Evolutionary conservation across 1,139 yeast species (phyloP), one percentile per base, ranked within the genome.

Genomic region (Scheffersomyces segobiensis): DNA sequence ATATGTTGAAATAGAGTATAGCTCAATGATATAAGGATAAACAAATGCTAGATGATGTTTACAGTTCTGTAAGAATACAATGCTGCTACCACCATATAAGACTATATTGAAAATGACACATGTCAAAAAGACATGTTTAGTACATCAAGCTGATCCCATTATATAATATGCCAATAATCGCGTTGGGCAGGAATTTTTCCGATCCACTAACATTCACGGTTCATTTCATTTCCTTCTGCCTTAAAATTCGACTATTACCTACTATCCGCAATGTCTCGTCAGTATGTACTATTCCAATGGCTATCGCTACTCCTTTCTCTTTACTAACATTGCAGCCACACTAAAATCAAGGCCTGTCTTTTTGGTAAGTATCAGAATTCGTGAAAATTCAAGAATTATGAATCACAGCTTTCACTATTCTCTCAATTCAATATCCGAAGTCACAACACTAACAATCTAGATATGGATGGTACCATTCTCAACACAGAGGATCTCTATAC

Each of bases 401-500:
- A 32, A 32, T 32, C 2, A 3, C 42, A 32, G 42, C 42, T 32
- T 32, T 32, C 42, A 10, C 17, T 10, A 32, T 7, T 8, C 12
- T 32, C 17, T 10, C 42, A 32, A 32, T 32, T 20, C 20, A 32
- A 2, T 48, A n/a, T 32, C 17, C 42, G 2, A 32, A 10, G 3
- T 14, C 5, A 32, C 42, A 53, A 51, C 53, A 60, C 67, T 66
- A 68, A 69, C 71, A 32, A 1, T 47, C 19, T 50, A 81, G 93
- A 95, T 79, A 93, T 95, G 98, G 98, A 95, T 71, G 99, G 99
- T 1, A 84, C 96, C 39, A 79, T 95, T 62, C 83, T 95, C 69
- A 91, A 93, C 75, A 90, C 98, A 2, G 99, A 95, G 73, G 96
- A 91, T 62, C 80, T 93, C 59, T 95, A 95, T 72, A 93, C 99